A percentile compares a stretch with the other conserved stretches of the same genome.
These are phyloP conservation scores for Trichoderma guizhouense DNA, from an alignment of 2,329 filamentous ascomycete species.

Conservation along the genomic window DNA sequence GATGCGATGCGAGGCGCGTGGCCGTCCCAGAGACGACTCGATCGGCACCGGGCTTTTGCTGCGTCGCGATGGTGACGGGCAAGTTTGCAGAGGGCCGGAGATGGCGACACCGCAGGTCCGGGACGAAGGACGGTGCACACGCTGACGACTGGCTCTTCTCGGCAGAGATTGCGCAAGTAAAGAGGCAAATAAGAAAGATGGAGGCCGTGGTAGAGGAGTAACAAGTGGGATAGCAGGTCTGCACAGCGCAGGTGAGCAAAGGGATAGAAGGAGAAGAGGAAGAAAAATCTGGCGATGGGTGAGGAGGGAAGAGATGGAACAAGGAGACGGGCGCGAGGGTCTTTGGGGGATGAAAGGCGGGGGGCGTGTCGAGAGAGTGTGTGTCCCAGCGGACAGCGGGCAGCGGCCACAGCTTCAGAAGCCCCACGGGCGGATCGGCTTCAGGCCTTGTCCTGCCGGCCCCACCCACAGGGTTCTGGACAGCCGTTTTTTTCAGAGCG, in stretches of 20 bases:
- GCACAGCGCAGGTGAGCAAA: neutral
- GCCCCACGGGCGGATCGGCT: conserved; percentile 24
- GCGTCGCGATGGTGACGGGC: conserved; percentile 8
- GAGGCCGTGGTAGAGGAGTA: neutral
- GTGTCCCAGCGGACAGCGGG: conserved; percentile 15
- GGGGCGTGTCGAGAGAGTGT: conserved; percentile 15
- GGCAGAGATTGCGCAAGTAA: neutral
- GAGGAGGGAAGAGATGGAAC: conserved; percentile 18
- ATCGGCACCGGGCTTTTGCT: neutral
- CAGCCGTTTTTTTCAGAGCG: conserved; percentile 7
- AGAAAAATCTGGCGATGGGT: neutral
- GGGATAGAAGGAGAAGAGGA: neutral
- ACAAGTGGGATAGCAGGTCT: neutral
- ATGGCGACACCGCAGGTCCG: conserved; percentile 22
- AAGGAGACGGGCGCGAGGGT: conserved; percentile 16
- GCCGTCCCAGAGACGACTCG: neutral
- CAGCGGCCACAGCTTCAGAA: conserved; percentile 20
- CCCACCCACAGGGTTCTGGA: conserved; percentile 18
- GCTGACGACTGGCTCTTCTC: conserved; percentile 1
- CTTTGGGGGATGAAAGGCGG: conserved; percentile 14
- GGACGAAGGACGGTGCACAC: conserved; percentile 16
- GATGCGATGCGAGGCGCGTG: neutral
- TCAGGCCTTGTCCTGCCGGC: conserved; percentile 21
- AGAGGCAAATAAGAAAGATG: neutral
- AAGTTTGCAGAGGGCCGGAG: conserved; percentile 15